phyloP scores from a whole-genome alignment of 306 rosid species.

The Gastrolobium bilobum region DNA sequence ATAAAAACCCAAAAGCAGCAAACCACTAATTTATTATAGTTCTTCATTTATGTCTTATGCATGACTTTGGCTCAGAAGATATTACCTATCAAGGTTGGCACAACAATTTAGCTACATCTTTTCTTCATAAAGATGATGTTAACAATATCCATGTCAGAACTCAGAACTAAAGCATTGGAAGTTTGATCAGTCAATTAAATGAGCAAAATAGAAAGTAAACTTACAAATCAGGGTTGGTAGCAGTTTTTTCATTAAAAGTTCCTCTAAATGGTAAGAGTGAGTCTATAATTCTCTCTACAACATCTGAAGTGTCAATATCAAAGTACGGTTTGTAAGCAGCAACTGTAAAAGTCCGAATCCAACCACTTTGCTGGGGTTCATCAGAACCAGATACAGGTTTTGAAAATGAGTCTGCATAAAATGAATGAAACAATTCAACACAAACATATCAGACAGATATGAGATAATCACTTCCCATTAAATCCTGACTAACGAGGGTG shows the following conservation, averaged over 20 bases:
- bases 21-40: conserved; percentile 2
- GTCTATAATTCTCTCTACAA: conserved; percentile 82
- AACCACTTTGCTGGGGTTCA: conserved; percentile 87
- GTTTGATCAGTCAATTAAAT: conserved; percentile 30
- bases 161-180: conserved; percentile 4
- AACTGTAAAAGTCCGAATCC: conserved; percentile 70
- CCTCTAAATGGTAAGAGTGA: conserved; percentile 93
- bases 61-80: conserved; percentile 19
- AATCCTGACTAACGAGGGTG: too few relatives aligned
- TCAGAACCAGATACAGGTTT: conserved; percentile 86
- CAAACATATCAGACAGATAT: conserved; percentile 26
- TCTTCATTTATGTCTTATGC: conserved; percentile 19
- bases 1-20: conserved; percentile 13
- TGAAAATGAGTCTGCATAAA: conserved; percentile 83
- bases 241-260: conserved; percentile 86
- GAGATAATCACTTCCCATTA: too few relatives aligned
- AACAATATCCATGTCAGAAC: not conserved
- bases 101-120: not conserved
- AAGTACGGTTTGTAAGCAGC: conserved; percentile 87
- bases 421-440: conserved; percentile 41
- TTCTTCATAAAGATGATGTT: conserved; percentile 5
- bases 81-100: conserved; percentile 11
- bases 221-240: conserved; percentile 90
- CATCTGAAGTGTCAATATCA: conserved; percentile 91
- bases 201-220: conserved; percentile 50